A percentile compares a stretch with the other conserved stretches of the same genome.
Evolutionary conservation across 768 basidiomycete species (phyloP).

Genomic region (Russula sp.): DNA sequence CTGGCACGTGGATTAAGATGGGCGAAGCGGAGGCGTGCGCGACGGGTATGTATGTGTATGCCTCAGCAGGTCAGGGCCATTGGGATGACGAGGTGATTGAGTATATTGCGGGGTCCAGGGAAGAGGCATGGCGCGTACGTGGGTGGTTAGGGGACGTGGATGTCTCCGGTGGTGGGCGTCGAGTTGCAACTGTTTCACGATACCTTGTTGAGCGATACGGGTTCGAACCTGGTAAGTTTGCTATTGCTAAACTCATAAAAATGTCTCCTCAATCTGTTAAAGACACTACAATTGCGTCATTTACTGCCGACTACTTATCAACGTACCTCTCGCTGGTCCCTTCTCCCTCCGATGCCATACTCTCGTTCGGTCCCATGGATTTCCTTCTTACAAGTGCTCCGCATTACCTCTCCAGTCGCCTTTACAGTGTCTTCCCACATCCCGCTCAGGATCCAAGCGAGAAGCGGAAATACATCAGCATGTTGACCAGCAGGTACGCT

Average conservation of each 20-base stretch:
- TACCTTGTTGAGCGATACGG: slow-evolving; percentile 80
- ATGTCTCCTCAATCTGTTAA: slow-evolving; percentile 32
- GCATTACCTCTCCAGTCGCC: slow-evolving; percentile 68
- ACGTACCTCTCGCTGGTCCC: slow-evolving; percentile 76
- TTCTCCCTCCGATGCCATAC: slow-evolving; percentile 65
- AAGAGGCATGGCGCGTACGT: slow-evolving; percentile 68
- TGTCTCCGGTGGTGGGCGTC: slow-evolving; percentile 57
- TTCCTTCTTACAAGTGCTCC: slow-evolving; percentile 69
- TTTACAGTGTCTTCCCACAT: slow-evolving; percentile 75
- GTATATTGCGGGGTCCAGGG: slow-evolving; percentile 70
- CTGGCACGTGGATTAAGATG: slow-evolving; percentile 70
- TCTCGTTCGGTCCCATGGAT: slow-evolving; percentile 83
- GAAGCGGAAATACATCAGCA: slow-evolving; percentile 69
- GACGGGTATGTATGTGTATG: slow-evolving; percentile 74
- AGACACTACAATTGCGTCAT: slow-evolving; percentile 73
- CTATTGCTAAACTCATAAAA: neutral
- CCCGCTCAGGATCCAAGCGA: slow-evolving; percentile 76
- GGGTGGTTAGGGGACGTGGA: slow-evolving; percentile 86
- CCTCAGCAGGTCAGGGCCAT: slow-evolving; percentile 44
- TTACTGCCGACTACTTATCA: slow-evolving; percentile 74
- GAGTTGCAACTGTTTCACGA: slow-evolving; percentile 62
- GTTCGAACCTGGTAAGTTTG: slow-evolving; percentile 62
- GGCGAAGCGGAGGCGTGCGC: slow-evolving; percentile 74
- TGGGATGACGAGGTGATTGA: slow-evolving; percentile 83
- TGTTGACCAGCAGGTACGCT: slow-evolving; percentile 63